Base-by-base conservation (phyloP, 495 filamentous ascomycete genomes). In the Lophiotrema nucula region DNA sequence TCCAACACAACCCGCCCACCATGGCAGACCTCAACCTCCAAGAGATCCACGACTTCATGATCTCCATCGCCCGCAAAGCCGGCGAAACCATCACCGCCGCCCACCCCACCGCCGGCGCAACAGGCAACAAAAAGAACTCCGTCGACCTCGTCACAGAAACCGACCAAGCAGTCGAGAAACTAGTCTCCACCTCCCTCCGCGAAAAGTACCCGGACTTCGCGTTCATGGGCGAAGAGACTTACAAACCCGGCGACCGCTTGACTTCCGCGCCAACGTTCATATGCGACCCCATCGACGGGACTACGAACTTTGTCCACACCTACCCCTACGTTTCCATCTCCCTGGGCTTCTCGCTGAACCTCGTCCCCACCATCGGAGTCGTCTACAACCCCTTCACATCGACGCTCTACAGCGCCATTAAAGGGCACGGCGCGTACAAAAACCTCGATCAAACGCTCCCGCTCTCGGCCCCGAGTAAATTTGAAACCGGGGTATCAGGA, bases 271-370 rank as follows among this genome's bases (percentile, higher is more conserved):
- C 90, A 1, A 96, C 90, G 42, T 95, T 96, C 74, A 81, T 95
- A 71, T 82, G 88, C 56, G 90, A 96, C 74, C 90, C 90, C 37
- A 91, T 95, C 65, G 90, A 96, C 74, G 90, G 90, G 55, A 95
- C 89, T 12, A 83, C 83, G 43, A 96, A 96, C 75, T 95, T 96
- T 65, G 82, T 95, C 4, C 90, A 96, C 73, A 77, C 77, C 48
- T 87, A 89, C 73, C 88, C 90, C 13, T 79, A 85, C 65, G 87
- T 89, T 58, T 89, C 85, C 74, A 85, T 96, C 66, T 91, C 88
- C 10, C 84, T 95, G 12, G 90, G 88, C 27, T 83, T 96, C 63
- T 80, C 83, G 31, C 65, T 90, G 45, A 69, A 78, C 60, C 80
- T 79, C 38, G 54, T 62, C 10, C 89, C 90, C 23, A 71, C 80